Evolutionary conservation across 164 flowering plant species (phyloP), one percentile per base, ranked within the genome.

Genomic region (Sedum album): DNA sequence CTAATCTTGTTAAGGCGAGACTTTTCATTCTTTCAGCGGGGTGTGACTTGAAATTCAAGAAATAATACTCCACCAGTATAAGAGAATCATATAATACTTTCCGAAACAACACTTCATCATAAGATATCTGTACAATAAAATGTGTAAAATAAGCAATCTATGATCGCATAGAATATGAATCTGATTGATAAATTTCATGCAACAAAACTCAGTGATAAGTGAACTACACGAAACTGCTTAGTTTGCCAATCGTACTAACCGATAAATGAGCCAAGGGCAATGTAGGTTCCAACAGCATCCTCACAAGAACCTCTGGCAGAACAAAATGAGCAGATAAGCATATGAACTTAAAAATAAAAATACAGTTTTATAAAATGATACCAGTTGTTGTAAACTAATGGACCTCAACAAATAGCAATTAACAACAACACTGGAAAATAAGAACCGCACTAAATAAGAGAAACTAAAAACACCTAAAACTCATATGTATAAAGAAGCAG

Each of bases 11-110:
- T 39, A 89, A 7, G 31, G 80, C 73, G 65, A 86, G 76, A 69
- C 77, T 72, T 67, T 69, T 79, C 69, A 73, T 68, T 53, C 25
- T 69, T 64, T 77, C 74, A n/a, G 71, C 76, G 65, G 82, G 73
- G 62, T 65, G 72, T 23, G 72, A 70, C 57, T 75, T 78, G 46
- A 76, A 69, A 38, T 73, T 73, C 20, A 89, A 86, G 75, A 82
- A 85, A 66, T 88, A 79, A 77, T 83, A 89, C 15, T 90, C 93
- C 38, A 77, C 91, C 73, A 88, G 73, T 68, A 86, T 72, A 31
- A 84, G 79, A 75, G 80, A 86, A 80, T 90, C 96, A 73, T 78
- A 82, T 21, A 86, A 71, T 68, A 84, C 74, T 77, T 79, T 79
- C 69, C 82, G 79, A 60, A 90, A 25, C 49, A 78, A 38, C 8